Evolutionary conservation across 2,329 filamentous ascomycete species (phyloP), one percentile per base, ranked within the genome.

Genomic region (Botrytis hyacinthi): DNA sequence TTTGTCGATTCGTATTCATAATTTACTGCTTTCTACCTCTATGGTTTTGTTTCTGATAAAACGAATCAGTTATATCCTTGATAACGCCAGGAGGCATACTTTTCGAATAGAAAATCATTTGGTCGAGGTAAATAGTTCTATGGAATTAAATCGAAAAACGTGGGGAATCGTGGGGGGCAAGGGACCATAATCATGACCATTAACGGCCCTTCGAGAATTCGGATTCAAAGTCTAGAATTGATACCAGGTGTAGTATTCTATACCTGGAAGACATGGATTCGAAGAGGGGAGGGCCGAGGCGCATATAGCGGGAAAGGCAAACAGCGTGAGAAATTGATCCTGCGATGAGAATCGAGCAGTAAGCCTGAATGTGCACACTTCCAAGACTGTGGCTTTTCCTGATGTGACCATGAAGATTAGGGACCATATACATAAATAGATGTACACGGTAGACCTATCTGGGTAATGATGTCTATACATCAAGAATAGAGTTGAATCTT

Each of bases 261-360:
- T 63, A 32, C 60, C 22, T 63, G 40, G 40, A 63, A 35, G 29
- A n/a, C 44, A 37, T 67, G 35, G 65, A 32, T 42, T 54, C 46
- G 46, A 54, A 40, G 65, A 42, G 40, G 48, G 51, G 35, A 42
- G 22, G 26, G 32, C 22, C 26, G n/a, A 26, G 44, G 68, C 51
- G 40, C 68, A 70, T 70, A 20, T 71, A n/a, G 69, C 69, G 42
- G 59, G 35, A 63, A 63, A 51, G 44, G 57, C 57, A 71, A 63
- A 46, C 35, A 42, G 10, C 26, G 61, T 65, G 32, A 37, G 63
- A 67, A 46, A 32, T 12, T 35, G n/a, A 51, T 46, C 5, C 35
- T 42, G 40, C 37, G 61, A 68, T 29, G 22, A 32, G 46, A 32
- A 29, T 57, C 51, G n/a, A 44, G n/a, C 44, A n/a, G 61, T 46